phyloP scores from a whole-genome alignment of 192 early-diverging fungal species.

The Funneliformis mosseae region DNA sequence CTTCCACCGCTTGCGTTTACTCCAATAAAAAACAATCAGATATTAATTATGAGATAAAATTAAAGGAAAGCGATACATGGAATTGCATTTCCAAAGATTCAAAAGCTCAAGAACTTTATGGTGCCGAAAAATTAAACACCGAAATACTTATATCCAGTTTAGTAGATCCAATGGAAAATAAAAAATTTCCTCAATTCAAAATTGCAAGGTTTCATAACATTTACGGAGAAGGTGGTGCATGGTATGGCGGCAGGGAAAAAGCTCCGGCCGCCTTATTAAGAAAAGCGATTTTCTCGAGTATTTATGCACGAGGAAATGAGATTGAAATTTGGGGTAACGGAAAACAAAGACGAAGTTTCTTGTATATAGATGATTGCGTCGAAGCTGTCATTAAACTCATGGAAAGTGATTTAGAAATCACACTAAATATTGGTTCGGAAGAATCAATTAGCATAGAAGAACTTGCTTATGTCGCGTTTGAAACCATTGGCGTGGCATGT shows the following conservation, averaged over 20 bases:
- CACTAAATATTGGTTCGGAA: slow-evolving; percentile 13
- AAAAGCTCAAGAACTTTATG: not conserved
- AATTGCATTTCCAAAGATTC: not conserved
- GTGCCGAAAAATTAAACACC: not conserved
- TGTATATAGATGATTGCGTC: slow-evolving; percentile 5
- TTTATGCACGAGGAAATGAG: not conserved
- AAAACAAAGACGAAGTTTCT: not conserved
- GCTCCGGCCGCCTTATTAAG: not conserved
- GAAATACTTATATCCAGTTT: not conserved
- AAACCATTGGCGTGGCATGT: not conserved
- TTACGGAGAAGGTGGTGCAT: not conserved
- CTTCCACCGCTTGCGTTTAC: slow-evolving; percentile 8
- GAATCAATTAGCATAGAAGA: not conserved
- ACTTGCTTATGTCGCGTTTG: not conserved
- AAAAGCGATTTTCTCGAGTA: not conserved
- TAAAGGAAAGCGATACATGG: not conserved
- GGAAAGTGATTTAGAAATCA: not conserved
- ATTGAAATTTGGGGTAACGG: slow-evolving; percentile 15
- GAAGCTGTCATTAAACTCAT: not conserved
- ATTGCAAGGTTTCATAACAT: not conserved
- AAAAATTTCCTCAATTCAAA: not conserved
- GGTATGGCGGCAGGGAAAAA: not conserved
- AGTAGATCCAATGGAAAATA: not conserved
- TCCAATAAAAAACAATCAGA: not conserved
- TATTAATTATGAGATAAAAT: not conserved